Percentiles rank a stretch among this genome's conserved stretches.
Evolutionary conservation across 2,329 filamentous ascomycete species (phyloP).

Genomic region (Lecanicillium sp.): DNA sequence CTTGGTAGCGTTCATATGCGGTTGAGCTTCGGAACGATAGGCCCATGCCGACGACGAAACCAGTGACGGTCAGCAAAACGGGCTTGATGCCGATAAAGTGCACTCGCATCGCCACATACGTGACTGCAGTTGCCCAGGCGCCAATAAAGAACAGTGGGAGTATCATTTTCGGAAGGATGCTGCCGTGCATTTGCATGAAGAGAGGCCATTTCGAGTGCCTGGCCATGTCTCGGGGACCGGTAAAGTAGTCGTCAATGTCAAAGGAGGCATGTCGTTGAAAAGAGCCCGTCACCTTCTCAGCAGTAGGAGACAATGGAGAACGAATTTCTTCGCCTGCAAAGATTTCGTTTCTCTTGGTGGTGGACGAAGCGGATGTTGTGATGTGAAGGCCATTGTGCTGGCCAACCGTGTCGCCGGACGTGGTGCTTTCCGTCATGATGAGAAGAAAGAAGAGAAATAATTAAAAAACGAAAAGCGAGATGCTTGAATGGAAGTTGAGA

Average conservation of each 20-base stretch:
- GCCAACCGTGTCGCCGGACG: too few species aligned
- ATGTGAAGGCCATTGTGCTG: too few species aligned
- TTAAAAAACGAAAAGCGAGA: too few species aligned
- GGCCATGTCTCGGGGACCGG: slow-evolving; percentile 58
- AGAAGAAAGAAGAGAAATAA: too few species aligned
- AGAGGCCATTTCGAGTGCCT: slow-evolving; percentile 71
- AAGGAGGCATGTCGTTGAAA: slow-evolving; percentile 27
- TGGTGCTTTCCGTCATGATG: too few species aligned
- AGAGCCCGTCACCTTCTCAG: slow-evolving; percentile 4
- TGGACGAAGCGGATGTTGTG: too few species aligned
- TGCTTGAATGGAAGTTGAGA: too few species aligned
- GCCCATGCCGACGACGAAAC: slow-evolving; percentile 75
- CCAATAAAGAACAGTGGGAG: slow-evolving; percentile 56
- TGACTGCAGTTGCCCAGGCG: slow-evolving; percentile 55
- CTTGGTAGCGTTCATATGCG: slow-evolving; percentile 65
- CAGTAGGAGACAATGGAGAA: too few species aligned
- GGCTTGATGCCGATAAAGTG: slow-evolving; percentile 28
- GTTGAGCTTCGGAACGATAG: slow-evolving; percentile 70
- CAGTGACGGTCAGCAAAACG: slow-evolving; percentile 56
- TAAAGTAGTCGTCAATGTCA: slow-evolving; percentile 55
- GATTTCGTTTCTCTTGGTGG: too few species aligned
- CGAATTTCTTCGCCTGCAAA: too few species aligned
- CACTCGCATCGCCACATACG: too few species aligned
- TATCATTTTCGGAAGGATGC: slow-evolving; percentile 66
- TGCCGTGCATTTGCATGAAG: slow-evolving; percentile 69